Base-by-base conservation (phyloP, 2,329 filamentous ascomycete species). In the Cladophialophora yegresii region DNA sequence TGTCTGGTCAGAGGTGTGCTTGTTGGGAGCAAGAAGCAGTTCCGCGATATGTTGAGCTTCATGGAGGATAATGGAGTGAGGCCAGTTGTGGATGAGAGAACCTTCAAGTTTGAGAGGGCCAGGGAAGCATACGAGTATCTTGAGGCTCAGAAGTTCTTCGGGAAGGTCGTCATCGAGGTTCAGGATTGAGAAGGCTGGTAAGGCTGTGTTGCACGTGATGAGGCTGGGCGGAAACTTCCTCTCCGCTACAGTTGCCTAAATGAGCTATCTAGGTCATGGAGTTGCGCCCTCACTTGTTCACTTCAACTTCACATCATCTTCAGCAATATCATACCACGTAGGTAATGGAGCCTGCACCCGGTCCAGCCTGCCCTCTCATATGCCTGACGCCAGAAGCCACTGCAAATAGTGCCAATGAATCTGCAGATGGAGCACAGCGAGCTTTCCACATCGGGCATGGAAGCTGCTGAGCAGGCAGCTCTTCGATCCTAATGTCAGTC, bases 61-160 rank as follows among this genome's bases (percentile, higher is more conserved):
- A 83, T 87, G 62, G 84, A 86, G 75, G 80, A 78, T 16, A 85
- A 85, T 61, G 74, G 84, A 62, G 83, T 87, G 68, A 81, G 84
- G 65, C 85, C 85, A 0, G 77, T 87, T 23, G 78, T 87, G n/a
- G 85, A 87, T 69, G 76, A 83, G 70, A 84, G 83, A 74, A 78
- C 83, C 16, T 87, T 85, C 70, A 76, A 75, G 50, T 74, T 87
- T 5, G 78, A 80, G 23, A 71, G 85, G 68, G 72, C 79, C 3
- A 82, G 80, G 72, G 82, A 82, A 61, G 84, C 84, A 0, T 85
- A 83, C 71, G 74, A 84, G 59, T 82, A 85, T 66, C 80, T 84
- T 60, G 79, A 78, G 79, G 78, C 73, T 20, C 76, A 83, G 72
- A 81, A 80, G 67, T 84, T 86, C 70, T 80, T 85, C 58, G 83